Base-by-base conservation (phyloP, 352 stramenopile genomes). In the Globisporangium parvum region DNA sequence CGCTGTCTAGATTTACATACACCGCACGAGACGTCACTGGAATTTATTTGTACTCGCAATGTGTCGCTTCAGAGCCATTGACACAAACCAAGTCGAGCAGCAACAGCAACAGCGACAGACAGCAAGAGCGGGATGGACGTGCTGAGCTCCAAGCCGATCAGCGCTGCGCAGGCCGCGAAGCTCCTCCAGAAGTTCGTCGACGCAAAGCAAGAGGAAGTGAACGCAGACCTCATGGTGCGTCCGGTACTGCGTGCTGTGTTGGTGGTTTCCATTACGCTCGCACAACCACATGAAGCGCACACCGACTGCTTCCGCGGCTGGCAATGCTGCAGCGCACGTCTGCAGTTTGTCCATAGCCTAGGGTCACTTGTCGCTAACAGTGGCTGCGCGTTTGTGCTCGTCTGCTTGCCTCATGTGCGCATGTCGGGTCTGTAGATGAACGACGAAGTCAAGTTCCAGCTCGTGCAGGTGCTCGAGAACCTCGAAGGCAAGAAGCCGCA, bases 101-200 rank as follows among this genome's bases (percentile, higher is more conserved):
- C n/a, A n/a, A n/a, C n/a, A n/a, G n/a, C n/a, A 42, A 21, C 23
- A 37, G 47, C 21, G 31, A 15, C 28, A 17, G 42, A 11, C 42
- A 41, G 9, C 15, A 47, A 50, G 28, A 37, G 40, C 42, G 31
- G n/a, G n/a, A 91, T 91, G 80, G 74, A 91, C 42, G 77, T 91
- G 67, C 63, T 88, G 49, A 75, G 75, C 55, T 76, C 70, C 46
- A 85, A 71, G 58, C 47, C 63, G 56, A 69, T 88, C 63, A 87
- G 66, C 59, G 75, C 87, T 23, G 76, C 85, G 67, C 63, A 64
- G 15, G 80, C 80, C 26, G 70, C 80, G 47, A 91, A 86, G 67
- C 62, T 91, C 57, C 77, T 91, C 23, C 83, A 85, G 67, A 87
- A 87, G 64, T 88, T 91, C 54, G 70, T 91, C 55, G 69, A 79